phyloP scores from a whole-genome alignment of 805 yeast species.

The Candida piceae region DNA sequence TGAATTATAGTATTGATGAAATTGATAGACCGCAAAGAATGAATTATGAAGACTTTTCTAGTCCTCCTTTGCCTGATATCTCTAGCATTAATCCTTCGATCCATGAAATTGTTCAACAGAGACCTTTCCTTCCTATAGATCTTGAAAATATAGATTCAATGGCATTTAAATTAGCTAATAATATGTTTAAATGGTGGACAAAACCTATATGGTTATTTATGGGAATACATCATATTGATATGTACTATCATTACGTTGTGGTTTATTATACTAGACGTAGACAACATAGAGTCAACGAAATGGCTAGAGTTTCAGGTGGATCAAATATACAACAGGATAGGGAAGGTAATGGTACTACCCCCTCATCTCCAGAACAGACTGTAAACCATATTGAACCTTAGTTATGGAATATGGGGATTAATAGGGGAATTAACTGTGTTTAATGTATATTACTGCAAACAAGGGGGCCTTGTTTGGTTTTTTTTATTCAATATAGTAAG shows the following conservation, averaged over 20 bases:
- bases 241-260: slow-evolving; percentile 49
- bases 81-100: slow-evolving; percentile 19
- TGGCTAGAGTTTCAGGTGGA: too few relatives aligned
- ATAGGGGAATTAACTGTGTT: too few relatives aligned
- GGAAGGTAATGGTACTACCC: too few relatives aligned
- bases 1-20: background rate
- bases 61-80: slow-evolving; percentile 26
- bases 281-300: too few relatives aligned
- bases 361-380: too few relatives aligned
- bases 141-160: slow-evolving; percentile 39
- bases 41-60: slow-evolving; percentile 11
- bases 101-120: slow-evolving; percentile 22
- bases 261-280: slow-evolving; percentile 27
- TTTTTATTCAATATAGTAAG: too few relatives aligned
- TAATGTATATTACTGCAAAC: too few relatives aligned
- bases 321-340: too few relatives aligned
- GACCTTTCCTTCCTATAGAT: slow-evolving; percentile 38
- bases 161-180: slow-evolving; percentile 37
- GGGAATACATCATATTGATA: slow-evolving; percentile 46
- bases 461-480: too few relatives aligned
- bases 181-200: slow-evolving; percentile 22
- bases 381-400: too few relatives aligned
- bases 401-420: too few relatives aligned
- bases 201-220: slow-evolving; percentile 47
- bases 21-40: slow-evolving; percentile 6